Evolutionary conservation across 2,329 filamentous ascomycete species (phyloP), one percentile per base, ranked within the genome.

Genomic region (Niveomyces coronatus): DNA sequence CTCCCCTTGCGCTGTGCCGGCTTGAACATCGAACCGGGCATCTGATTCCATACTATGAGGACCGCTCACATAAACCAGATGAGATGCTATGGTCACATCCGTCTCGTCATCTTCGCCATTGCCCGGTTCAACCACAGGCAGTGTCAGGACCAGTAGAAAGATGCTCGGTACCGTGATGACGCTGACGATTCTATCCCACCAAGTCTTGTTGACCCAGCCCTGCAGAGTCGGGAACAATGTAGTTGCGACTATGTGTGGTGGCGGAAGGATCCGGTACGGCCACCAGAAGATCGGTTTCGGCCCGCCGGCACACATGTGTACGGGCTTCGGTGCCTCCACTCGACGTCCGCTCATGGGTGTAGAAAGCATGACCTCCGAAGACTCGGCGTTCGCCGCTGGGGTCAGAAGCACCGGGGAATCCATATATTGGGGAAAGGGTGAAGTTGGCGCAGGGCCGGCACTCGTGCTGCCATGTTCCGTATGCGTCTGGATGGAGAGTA

Each of bases 191-290:
- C 84, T 87, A 50, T 89, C 88, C 77, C 80, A 86, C n/a, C 82
- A 58, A n/a, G 68, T 77, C 60, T 95, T 96, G 19, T 82, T 75
- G 30, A 61, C 66, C 86, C 89, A 98, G 18, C 73, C 79, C 46
- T 79, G 80, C 20, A 98, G 61, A 0, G 89, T 95, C 1, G 91
- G 91, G 48, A 96, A 94, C 0, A 98, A 61, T 0, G 84, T 88
- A 13, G 76, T 71, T 13, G 78, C 57, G 11, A 96, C 65, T 7
- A 82, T 62, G 40, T 82, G 70, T 3, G 86, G 85, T 9, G 83
- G 64, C 3, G 87, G 85, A 4, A 94, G 62, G 15, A 84, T 47
- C 5, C 62, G 65, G 54, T 87, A 84, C 3, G 87, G 87, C 87
- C 88, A 95, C 82, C 86, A 93, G 31, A 58, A 69, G 29, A 84